Conservation (phyloP, 2,329 filamentous ascomycete genomes). For the Phaeophleospora eucalypticola region DNA sequence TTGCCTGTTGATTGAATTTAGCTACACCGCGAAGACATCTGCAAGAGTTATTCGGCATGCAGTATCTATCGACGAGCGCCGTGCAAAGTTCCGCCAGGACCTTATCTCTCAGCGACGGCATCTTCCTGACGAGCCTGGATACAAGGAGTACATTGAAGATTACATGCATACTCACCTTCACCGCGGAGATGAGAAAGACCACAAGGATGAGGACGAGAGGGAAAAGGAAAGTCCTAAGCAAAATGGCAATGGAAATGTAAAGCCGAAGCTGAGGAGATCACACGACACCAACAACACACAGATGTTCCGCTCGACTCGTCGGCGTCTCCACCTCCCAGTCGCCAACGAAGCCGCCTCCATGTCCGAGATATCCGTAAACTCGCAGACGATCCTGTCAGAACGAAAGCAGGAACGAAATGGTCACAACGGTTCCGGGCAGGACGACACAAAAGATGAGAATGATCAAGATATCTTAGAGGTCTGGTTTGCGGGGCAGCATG, state of each 20-base stretch:
- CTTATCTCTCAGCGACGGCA: conserved; percentile 50
- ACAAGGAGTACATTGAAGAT: conserved; percentile 10
- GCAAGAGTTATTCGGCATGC: conserved; percentile 61
- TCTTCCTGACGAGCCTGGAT: conserved; percentile 3
- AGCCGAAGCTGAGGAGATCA: conserved; percentile 7
- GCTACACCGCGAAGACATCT: conserved; percentile 51
- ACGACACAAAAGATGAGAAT: conserved; percentile 28
- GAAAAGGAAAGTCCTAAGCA: background rate
- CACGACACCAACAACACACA: conserved; percentile 6
- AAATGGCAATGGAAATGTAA: background rate
- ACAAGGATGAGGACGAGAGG: conserved; percentile 15
- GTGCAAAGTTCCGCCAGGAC: conserved; percentile 70
- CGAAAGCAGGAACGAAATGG: conserved; percentile 3
- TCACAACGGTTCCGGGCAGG: conserved; percentile 28
- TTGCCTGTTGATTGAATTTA: background rate
- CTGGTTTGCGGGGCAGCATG: conserved; percentile 68
- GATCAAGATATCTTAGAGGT: conserved; percentile 73
- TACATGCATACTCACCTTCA: conserved; percentile 1
- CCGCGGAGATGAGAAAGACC: background rate
- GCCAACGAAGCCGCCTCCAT: conserved; percentile 5
- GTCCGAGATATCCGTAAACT: conserved; percentile 25
- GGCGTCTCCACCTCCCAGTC: conserved; percentile 3
- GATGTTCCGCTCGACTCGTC: conserved; percentile 12
- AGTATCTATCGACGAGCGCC: conserved; percentile 66
- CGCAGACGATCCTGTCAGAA: conserved; percentile 8